Evolutionary conservation across 495 filamentous ascomycete species (phyloP), one percentile per base, ranked within the genome.

Genomic region (Tuber borchii): DNA sequence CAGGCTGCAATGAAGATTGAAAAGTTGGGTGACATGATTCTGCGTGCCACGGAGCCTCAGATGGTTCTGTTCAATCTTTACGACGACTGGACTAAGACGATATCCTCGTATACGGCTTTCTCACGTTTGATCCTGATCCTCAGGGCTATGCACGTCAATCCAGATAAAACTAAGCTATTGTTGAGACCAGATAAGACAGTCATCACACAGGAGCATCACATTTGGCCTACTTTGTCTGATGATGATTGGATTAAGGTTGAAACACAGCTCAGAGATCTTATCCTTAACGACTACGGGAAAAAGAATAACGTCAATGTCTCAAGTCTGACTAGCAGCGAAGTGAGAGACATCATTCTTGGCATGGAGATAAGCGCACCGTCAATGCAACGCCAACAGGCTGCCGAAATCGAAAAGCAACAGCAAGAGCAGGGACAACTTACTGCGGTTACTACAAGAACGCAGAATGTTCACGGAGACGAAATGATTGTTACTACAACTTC

Each of bases 1-100:
- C 96, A 99, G 84, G 96, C 96, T 69, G 96, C 96, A 5, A 99
- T 99, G 96, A 99, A 98, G 87, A 94, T 99, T 56, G 96, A 99
- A 85, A 98, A 97, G 84, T 87, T 99, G 43, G 96, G 95, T 74
- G 96, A 99, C 83, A 97, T 99, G 96, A 99, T 99, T 82, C 87
- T 99, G 61, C 92, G 94, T 72, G 96, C 96, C 19, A 98, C 96
- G 0, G 96, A 98, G 82, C 96, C 96, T 34, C 95, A 98, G 86
- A 99, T 99, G 96, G 96, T 99, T 73, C 89, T 99, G 8, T 97
- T 97, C 89, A 99, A 99, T 83, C 88, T 99, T 42, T 99, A 97
- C 81, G 96, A 99, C 81, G 96, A 99, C 83, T 99, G 96, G 96
- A 86, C 97, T 78, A 98, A 98, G 89, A 93, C 91, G 12, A 96